Evolutionary conservation across 495 filamentous ascomycete genomes (phyloP).

Genomic region (Penicillium antarcticum): DNA sequence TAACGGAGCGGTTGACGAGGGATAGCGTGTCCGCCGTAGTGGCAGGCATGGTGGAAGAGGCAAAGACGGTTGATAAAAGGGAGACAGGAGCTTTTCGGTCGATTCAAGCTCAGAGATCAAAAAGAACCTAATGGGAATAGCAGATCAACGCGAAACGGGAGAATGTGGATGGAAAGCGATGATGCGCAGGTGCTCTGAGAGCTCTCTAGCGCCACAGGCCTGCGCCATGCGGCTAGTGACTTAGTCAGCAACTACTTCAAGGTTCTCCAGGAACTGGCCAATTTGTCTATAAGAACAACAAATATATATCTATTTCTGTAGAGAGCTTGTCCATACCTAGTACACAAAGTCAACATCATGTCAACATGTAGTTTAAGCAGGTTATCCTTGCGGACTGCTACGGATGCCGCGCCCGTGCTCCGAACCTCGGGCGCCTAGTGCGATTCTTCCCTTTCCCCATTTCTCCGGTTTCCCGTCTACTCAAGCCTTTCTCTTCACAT

Average conservation of each 20-base stretch:
- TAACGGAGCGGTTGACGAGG: constrained; percentile 87
- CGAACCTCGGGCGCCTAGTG: constrained; percentile 34
- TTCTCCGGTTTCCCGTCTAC: constrained; percentile 22
- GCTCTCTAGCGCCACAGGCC: constrained; percentile 18
- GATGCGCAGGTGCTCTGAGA: constrained; percentile 21
- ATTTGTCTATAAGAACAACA: neutral
- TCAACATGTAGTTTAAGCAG: no score
- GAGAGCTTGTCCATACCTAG: no score
- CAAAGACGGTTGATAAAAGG: constrained; percentile 6
- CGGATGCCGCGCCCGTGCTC: constrained; percentile 10
- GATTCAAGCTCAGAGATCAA: neutral
- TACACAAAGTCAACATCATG: no score
- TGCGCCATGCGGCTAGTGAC: constrained; percentile 19
- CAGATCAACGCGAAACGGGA: constrained; percentile 5
- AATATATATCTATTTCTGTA: neutral
- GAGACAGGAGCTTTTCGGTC: neutral
- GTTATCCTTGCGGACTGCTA: no score
- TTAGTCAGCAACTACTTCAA: constrained; percentile 10
- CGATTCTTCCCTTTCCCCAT: constrained; percentile 35
- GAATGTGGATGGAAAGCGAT: constrained; percentile 19
- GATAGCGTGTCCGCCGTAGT: constrained; percentile 94
- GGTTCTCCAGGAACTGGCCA: neutral
- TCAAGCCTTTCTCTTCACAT: constrained; percentile 17
- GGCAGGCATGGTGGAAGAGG: constrained; percentile 68
- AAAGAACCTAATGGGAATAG: neutral